Evolutionary conservation across 768 basidiomycete genomes (phyloP), one percentile per base, ranked within the genome.

Genomic region (Trametes maxima): DNA sequence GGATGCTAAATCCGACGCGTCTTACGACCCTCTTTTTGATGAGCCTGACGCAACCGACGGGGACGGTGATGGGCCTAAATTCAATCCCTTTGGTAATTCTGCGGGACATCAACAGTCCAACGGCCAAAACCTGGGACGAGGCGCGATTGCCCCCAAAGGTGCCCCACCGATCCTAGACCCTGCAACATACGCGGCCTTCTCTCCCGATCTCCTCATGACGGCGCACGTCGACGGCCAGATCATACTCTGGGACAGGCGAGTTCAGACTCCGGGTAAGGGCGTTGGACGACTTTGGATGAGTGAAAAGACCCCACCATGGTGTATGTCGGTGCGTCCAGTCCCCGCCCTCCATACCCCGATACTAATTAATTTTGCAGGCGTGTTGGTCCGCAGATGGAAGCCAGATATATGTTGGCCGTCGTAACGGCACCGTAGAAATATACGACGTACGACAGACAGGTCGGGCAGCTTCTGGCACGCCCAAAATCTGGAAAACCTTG

Each of bases 301-400:
- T 68, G 95, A 95, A 65, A 94, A 92, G 75, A 93, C 92, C 21
- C 94, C 94, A 33, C 94, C 93, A 12, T 98, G 95, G 94, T 97
- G 94, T 74, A 83, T 96, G 69, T 95, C 95, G 64, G 96, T 98
- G 74, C 70, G 86, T 78, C 47, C 54, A 14, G 22, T 36, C 24
- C n/a, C n/a, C 5, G 21, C 8, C 47, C 10, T 5, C 28, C 4
- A 2, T 42, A 12, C 13, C 8, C 14, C 21, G 57, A 36, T 19
- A 7, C 35, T 49, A 19, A 35, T 19, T 35, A 37, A n/a, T 52
- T 21, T 13, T 16, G 44, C 68, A 98, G 95, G 95, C 95, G 16
- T 95, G 91, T 72, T 98, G 96, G 95, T 94, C 94, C 5, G 82
- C 86, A 2, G 87, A 94, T 64, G 95, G 96, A 16, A 81, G 81